Conservation (phyloP, 352 stramenopile species). For the Globisporangium megalacanthum region DNA sequence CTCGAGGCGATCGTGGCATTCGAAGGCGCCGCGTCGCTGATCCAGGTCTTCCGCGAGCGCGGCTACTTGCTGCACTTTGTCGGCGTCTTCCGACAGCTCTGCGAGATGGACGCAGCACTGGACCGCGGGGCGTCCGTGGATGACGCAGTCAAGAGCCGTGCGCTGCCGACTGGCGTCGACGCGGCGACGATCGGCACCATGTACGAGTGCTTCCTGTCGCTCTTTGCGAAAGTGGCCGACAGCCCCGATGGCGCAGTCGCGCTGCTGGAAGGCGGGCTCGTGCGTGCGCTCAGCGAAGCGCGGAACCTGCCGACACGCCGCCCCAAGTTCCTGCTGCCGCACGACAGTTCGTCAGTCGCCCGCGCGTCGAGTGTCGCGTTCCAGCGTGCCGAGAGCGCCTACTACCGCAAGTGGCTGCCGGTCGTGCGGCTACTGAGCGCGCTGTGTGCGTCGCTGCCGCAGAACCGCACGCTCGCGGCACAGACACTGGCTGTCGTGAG, state of each 20-base stretch:
- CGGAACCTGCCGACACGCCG: conserved; percentile 64
- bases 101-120: conserved; percentile 61
- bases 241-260: conserved; percentile 60
- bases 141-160: conserved; percentile 33
- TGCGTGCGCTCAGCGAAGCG: conserved; percentile 56
- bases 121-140: conserved; percentile 35
- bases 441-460: conserved; percentile 52
- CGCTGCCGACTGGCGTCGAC: conserved; percentile 45
- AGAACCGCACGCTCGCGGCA: conserved; percentile 57
- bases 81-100: conserved; percentile 66
- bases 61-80: conserved; percentile 80
- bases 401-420: conserved; percentile 76
- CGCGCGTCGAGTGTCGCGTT: conserved; percentile 37
- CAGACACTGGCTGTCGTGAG: conserved; percentile 57
- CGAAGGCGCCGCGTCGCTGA: conserved; percentile 36
- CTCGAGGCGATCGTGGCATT: conserved; percentile 63
- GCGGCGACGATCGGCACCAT: conserved; percentile 67
- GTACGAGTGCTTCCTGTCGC: conserved; percentile 80
- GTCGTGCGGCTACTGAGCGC: conserved; percentile 57
- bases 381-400: conserved; percentile 54
- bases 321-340: conserved; percentile 48
- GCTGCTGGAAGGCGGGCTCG: conserved; percentile 62
- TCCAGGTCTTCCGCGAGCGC: conserved; percentile 61
- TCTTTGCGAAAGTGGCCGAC: conserved; percentile 59
- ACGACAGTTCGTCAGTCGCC: conserved; percentile 24